phyloP scores from a whole-genome alignment of 2,329 filamentous ascomycete genomes.

The Sclerotiophoma versabilis region DNA sequence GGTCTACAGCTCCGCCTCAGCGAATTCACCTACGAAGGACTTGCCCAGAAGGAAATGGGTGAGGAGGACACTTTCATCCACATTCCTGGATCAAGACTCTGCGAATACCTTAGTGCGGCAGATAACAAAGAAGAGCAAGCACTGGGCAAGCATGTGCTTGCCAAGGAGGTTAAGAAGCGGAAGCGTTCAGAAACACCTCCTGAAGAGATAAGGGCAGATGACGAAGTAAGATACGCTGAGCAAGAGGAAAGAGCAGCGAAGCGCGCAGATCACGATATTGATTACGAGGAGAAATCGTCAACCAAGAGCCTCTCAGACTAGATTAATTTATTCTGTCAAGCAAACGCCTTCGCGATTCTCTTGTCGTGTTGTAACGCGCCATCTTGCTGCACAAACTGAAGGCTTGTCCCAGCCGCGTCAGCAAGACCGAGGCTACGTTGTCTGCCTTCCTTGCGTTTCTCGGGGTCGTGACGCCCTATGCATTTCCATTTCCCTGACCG shows the following conservation, averaged over 20 bases:
- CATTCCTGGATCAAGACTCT: not conserved
- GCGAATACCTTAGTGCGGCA: not conserved
- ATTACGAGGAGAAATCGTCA: slow-evolving; percentile 17
- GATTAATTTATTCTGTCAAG: not conserved
- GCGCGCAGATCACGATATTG: slow-evolving; percentile 15
- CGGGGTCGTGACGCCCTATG: too few species aligned
- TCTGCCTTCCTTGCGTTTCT: too few species aligned
- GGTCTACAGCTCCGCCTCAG: slow-evolving; percentile 23
- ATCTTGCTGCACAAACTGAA: too few species aligned
- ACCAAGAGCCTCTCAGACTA: slow-evolving; percentile 3
- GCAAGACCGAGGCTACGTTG: too few species aligned
- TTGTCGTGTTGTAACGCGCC: too few species aligned
- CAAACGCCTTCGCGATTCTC: too few species aligned
- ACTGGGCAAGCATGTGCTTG: slow-evolving; percentile 4
- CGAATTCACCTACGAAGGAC: slow-evolving; percentile 26
- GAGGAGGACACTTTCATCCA: not conserved
- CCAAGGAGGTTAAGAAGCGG: slow-evolving; percentile 16
- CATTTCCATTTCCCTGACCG: too few species aligned
- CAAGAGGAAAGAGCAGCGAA: slow-evolving; percentile 30
- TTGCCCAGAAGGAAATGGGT: slow-evolving; percentile 9
- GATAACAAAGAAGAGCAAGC: not conserved
- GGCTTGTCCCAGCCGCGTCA: too few species aligned
- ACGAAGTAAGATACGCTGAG: slow-evolving; percentile 28
- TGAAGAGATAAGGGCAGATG: slow-evolving; percentile 16
- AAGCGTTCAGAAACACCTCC: slow-evolving; percentile 26